Base-by-base conservation (phyloP, 306 rosid species). In the Abrus pulchellus region DNA sequence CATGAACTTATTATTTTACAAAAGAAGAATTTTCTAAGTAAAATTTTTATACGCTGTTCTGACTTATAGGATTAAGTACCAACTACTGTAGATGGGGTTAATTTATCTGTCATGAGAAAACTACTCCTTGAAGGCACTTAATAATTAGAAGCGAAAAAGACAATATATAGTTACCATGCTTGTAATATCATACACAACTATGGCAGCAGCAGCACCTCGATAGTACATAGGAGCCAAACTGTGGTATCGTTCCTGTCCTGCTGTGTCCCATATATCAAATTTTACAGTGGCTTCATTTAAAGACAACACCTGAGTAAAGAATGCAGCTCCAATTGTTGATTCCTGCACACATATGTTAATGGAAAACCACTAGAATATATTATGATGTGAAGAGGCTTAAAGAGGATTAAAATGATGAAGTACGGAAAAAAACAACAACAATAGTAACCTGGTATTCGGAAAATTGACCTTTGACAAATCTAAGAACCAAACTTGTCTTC, bases 171-270 rank as follows among this genome's bases (percentile, higher is more conserved):
- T 72, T 82, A 86, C 89, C 87, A 75, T 86, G 89, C 87, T 88
- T 72, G 98, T 88, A 76, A 91, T 85, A 79, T 93, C 98, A 44
- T 93, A 93, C 1, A 93, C 93, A 66, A 93, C 91, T 13, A 93
- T 87, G 6, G 98, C 93, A 3, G 98, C 94, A 32, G 98, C 97
- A 9, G 98, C 97, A 47, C 98, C 98, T 0, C 98, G 94, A 76
- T 93, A 93, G 68, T 93, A 93, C 98, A 93, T 93, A n/a, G 98
- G 98, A 77, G 98, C 98, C 86, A 93, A 85, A 83, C 98, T 93
- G 68, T 93, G 98, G 84, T 93, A 93, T 30, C 98, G 60, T 66
- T 93, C 98, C 68, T 93, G 98, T 41, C 98, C 98, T 50, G 98
- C 98, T 3, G 98, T 93, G 88, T 93, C 98, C 98, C 98, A 93